Base-by-base conservation (phyloP, 371 early-diverging fungal species). In the Mucor saturninus region DNA sequence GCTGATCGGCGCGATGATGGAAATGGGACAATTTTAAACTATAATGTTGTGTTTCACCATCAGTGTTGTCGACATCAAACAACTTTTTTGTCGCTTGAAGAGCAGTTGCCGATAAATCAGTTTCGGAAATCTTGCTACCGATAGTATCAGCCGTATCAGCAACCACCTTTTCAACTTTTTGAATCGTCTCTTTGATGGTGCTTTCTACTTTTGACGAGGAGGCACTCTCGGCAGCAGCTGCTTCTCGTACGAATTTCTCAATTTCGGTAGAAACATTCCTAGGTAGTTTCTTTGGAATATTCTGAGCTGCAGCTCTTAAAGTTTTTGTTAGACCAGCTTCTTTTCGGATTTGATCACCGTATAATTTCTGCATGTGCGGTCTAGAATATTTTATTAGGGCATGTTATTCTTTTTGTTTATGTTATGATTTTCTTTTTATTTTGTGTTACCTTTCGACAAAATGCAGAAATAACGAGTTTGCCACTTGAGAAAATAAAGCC, bases 351-450 rank as follows among this genome's bases (percentile, higher is more conserved):
- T 88, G 83, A 32, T 83, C 80, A 4, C 97, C 96, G 68, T 96
- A 97, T 42, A 93, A 75, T 58, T 85, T 86, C 29, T 87, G 78
- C 92, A 94, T 92, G 63, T 95, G 94, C 15, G 95, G 95, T 26
- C 77, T 50, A 50, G 28, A 50, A 13, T 6, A 46, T 10, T 10
- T 28, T 30, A 50, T 50, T 30, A 21, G 21, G 21, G 21, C 21
- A 21, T 8, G 4, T 28, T 28, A 30, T 10, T 14, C 10, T 42
- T 30, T 8, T 28, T 49, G 50, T 26, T n/a, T 6, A 6, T 50
- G 10, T 30, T 50, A 28, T 21, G 4, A 26, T 48, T 48, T 4
- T 14, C 21, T 28, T 48, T 28, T 28, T 6, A 15, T 28, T 28
- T 6, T 28, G 9, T 28, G 5, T 31, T 50, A 50, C 50, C 50